phyloP scores from a whole-genome alignment of 108 stramenopile species.

The Cyclotella kingstonii region DNA sequence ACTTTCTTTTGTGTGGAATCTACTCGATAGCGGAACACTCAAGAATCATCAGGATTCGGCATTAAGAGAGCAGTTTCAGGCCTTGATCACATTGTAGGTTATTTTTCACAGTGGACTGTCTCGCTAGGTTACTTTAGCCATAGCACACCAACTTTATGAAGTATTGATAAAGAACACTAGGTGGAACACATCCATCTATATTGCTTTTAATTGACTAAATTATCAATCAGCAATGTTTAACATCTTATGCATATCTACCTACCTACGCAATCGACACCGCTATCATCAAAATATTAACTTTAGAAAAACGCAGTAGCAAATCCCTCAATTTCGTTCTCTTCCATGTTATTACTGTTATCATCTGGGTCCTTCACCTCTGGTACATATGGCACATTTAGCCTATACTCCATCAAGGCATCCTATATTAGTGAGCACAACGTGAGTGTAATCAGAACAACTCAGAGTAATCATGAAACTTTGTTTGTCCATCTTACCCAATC shows the following conservation, averaged over 20 bases:
- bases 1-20: slow-evolving; percentile 68
- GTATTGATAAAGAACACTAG: too few species aligned
- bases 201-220: too few species aligned
- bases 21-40: slow-evolving; percentile 61
- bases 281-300: not conserved
- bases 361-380: slow-evolving; percentile 41
- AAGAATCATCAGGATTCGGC: slow-evolving; percentile 9
- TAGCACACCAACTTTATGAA: too few species aligned
- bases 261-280: too few species aligned
- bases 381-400: slow-evolving; percentile 30
- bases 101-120: too few species aligned
- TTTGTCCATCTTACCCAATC: slow-evolving; percentile 48
- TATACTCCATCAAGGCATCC: slow-evolving; percentile 42
- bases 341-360: slow-evolving; percentile 12
- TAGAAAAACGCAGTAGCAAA: slow-evolving; percentile 42
- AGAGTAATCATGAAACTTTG: not conserved
- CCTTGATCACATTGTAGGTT: slow-evolving; percentile 1
- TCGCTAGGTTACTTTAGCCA: too few species aligned
- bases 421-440: not conserved
- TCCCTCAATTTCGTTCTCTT: slow-evolving; percentile 33
- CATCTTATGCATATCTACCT: too few species aligned
- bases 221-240: too few species aligned
- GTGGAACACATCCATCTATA: too few species aligned
- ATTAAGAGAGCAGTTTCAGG: slow-evolving; percentile 7
- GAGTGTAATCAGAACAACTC: not conserved